Percentiles rank a stretch among this genome's conserved stretches.
phyloP scores from a whole-genome alignment of 257 asterid genomes.

The Capsicum pubescens region DNA sequence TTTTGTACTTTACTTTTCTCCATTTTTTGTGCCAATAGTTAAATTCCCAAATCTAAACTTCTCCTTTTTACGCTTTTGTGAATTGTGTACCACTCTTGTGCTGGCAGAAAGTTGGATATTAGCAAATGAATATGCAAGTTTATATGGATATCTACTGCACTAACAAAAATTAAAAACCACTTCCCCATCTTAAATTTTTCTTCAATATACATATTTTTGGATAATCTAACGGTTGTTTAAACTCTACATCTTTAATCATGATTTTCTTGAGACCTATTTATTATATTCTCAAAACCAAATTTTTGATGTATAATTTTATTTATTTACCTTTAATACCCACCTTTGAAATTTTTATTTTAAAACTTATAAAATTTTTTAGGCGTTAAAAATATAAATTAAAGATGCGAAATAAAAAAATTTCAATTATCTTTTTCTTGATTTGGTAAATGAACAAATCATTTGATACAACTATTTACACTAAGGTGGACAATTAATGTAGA shows the following conservation, averaged over 20 bases:
- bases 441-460: no score
- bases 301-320: background rate
- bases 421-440: no score
- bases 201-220: background rate
- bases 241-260: background rate
- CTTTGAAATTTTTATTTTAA: no score
- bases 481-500: no score
- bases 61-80: background rate
- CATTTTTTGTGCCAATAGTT: background rate
- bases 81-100: background rate
- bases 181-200: background rate
- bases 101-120: background rate
- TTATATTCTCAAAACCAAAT: background rate
- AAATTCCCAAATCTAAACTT: background rate
- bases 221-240: background rate
- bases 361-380: no score
- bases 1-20: background rate
- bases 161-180: background rate
- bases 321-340: no score
- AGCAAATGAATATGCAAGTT: background rate
- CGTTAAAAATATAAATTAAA: no score
- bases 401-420: no score
- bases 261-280: background rate
- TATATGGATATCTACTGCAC: no score
- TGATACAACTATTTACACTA: no score